A percentile compares a stretch with the other conserved stretches of the same genome.
These are phyloP conservation scores for Nannochloropsis oceanica DNA, from an alignment of 108 stramenopile species.

Conservation along the genomic window DNA sequence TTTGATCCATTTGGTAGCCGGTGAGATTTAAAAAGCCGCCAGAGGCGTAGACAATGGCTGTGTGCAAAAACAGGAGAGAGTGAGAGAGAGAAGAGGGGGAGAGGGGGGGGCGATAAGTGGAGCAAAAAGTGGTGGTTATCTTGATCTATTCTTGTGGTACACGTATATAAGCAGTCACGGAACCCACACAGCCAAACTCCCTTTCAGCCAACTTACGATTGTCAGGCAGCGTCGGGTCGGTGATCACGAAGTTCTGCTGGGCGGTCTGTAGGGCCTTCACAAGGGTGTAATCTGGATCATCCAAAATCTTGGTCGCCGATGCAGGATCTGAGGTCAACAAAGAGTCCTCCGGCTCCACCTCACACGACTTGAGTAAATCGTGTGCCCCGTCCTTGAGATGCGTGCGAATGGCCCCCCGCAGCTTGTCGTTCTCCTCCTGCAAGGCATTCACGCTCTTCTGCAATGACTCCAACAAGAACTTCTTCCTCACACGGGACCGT, in stretches of 20 bases:
- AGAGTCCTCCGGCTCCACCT: background rate
- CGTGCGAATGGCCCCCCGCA: conserved; percentile 28
- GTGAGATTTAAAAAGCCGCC: conserved; percentile 45
- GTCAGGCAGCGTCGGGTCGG: conserved; percentile 87
- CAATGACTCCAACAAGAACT: conserved; percentile 81
- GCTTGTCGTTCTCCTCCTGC: conserved; percentile 68
- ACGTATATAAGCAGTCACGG: too few species aligned
- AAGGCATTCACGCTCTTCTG: conserved; percentile 74
- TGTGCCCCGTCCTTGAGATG: conserved; percentile 13
- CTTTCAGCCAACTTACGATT: conserved; percentile 38
- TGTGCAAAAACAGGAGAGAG: too few species aligned
- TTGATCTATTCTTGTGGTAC: too few species aligned
- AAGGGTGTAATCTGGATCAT: conserved; percentile 94
- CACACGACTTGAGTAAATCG: background rate
- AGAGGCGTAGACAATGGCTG: conserved; percentile 45
- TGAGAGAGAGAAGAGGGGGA: too few species aligned
- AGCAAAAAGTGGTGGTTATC: too few species aligned
- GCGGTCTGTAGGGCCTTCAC: conserved; percentile 92
- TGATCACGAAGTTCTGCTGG: conserved; percentile 97
- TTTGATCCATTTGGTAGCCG: conserved; percentile 79
- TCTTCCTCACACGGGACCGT: conserved; percentile 82
- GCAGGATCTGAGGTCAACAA: background rate
- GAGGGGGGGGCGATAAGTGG: too few species aligned
- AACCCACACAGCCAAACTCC: too few species aligned
- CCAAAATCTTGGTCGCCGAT: conserved; percentile 37